These are phyloP conservation scores for Colletotrichum sp. DNA, from an alignment of 2,329 filamentous ascomycete genomes.

Conservation along the genomic window DNA sequence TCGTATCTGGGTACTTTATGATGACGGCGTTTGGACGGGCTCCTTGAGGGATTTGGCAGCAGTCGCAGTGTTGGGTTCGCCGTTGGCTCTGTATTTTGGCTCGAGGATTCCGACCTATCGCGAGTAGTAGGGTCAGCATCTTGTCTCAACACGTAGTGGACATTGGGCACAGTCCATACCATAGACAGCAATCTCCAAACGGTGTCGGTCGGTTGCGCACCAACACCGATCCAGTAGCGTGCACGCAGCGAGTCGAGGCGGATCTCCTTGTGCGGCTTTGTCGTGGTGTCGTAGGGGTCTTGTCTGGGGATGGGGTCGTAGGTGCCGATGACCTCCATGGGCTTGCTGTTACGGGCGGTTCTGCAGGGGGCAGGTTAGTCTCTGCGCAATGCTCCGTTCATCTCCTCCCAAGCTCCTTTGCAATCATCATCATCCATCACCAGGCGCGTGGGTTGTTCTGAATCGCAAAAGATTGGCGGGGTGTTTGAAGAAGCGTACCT, in stretches of 20 bases:
- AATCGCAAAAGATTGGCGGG: neutral
- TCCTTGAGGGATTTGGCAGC: conserved; percentile 18
- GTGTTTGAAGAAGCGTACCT: conserved; percentile 60
- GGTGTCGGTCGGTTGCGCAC: conserved; percentile 90
- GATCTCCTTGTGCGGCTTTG: conserved; percentile 87
- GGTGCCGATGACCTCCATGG: conserved; percentile 89
- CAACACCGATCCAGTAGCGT: conserved; percentile 96
- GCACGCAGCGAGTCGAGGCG: conserved; percentile 81
- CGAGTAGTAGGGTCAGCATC: neutral
- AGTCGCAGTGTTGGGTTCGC: conserved; percentile 7
- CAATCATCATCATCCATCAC: neutral
- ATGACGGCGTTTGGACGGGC: neutral
- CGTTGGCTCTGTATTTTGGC: conserved; percentile 34
- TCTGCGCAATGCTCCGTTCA: neutral
- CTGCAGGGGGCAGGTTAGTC: conserved; percentile 45
- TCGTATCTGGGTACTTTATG: neutral
- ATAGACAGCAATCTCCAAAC: conserved; percentile 86
- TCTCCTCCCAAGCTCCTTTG: neutral
- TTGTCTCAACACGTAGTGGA: neutral
- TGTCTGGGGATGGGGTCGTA: conserved; percentile 73
- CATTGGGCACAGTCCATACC: conserved; percentile 51
- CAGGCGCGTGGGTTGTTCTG: neutral
- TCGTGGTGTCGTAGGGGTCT: conserved; percentile 64
- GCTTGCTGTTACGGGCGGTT: conserved; percentile 84
- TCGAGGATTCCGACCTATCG: conserved; percentile 44